Evolutionary conservation across 1,284 basidiomycete species (phyloP).

Genomic region (Phellinidium pouzarii): DNA sequence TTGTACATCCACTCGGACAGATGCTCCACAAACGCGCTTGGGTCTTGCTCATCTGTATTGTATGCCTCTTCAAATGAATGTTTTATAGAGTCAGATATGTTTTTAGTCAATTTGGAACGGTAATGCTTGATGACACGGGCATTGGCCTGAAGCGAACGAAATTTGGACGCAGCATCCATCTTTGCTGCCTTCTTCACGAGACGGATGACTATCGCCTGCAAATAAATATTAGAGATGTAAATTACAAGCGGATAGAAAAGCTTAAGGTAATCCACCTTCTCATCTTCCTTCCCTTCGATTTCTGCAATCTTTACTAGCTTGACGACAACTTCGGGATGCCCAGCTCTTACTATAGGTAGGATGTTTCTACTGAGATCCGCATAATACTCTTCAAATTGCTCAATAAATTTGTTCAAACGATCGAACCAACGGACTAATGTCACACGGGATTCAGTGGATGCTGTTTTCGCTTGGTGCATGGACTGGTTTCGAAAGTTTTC

Average conservation of each 20-base stretch:
- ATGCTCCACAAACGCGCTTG: constrained; percentile 70
- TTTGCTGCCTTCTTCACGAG: constrained; percentile 91
- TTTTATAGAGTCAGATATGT: constrained; percentile 74
- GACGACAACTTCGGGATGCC: constrained; percentile 80
- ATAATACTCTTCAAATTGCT: constrained; percentile 85
- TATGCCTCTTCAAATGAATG: constrained; percentile 70
- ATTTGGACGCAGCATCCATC: constrained; percentile 83
- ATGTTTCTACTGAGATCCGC: constrained; percentile 73
- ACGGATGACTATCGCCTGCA: constrained; percentile 82
- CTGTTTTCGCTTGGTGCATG: constrained; percentile 86
- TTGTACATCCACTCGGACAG: constrained; percentile 87
- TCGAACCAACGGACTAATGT: constrained; percentile 81
- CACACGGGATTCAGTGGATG: constrained; percentile 59
- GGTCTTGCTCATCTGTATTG: constrained; percentile 54
- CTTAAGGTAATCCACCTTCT: constrained; percentile 88
- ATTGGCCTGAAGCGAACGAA: constrained; percentile 88
- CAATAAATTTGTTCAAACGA: constrained; percentile 76
- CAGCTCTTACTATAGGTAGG: constrained; percentile 75
- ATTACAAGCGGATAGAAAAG: not conserved
- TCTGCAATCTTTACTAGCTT: constrained; percentile 92
- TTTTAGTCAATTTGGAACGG: constrained; percentile 82
- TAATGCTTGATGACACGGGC: constrained; percentile 96
- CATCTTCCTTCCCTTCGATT: constrained; percentile 88
- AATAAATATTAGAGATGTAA: not conserved
- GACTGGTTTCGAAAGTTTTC: constrained; percentile 93